A percentile compares a stretch with the other conserved stretches of the same genome.
Conservation (phyloP, 2,329 filamentous ascomycete genomes). For the Clonostachys solani region DNA sequence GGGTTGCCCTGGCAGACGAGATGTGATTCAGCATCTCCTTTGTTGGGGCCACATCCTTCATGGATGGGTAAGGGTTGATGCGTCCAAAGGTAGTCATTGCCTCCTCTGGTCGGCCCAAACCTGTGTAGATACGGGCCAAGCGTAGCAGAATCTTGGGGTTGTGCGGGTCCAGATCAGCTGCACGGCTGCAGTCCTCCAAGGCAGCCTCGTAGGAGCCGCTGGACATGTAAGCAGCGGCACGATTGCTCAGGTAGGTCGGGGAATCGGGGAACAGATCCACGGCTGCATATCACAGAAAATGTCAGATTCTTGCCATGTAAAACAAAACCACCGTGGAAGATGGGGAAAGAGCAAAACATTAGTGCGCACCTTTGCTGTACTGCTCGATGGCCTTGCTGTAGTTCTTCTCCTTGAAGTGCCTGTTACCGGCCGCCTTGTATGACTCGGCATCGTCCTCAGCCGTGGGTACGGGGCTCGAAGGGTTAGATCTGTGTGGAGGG, state of each 20-base stretch:
- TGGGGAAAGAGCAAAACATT: not conserved
- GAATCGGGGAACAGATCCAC: slow-evolving; percentile 84
- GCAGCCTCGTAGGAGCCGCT: slow-evolving; percentile 75
- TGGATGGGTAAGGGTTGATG: slow-evolving; percentile 75
- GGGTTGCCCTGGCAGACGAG: slow-evolving; percentile 70
- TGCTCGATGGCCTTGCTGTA: slow-evolving; percentile 85
- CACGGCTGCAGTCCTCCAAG: slow-evolving; percentile 79
- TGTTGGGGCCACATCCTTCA: slow-evolving; percentile 81
- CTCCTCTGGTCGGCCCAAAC: slow-evolving; percentile 79
- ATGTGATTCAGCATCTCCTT: slow-evolving; percentile 82
- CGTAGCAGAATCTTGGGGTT: slow-evolving; percentile 88
- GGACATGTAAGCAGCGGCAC: slow-evolving; percentile 90
- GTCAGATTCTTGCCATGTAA: not conserved
- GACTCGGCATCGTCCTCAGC: slow-evolving; percentile 75
- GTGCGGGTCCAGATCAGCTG: slow-evolving; percentile 77
- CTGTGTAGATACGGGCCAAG: slow-evolving; percentile 85
- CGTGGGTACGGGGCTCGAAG: slow-evolving; percentile 51
- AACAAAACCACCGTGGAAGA: not conserved
- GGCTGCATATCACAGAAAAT: slow-evolving; percentile 50
- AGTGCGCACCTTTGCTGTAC: slow-evolving; percentile 80
- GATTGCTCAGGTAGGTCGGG: slow-evolving; percentile 88
- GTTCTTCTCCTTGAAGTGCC: slow-evolving; percentile 93
- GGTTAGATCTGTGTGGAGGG: slow-evolving; percentile 66
- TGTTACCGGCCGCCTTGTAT: slow-evolving; percentile 91
- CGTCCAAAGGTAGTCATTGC: slow-evolving; percentile 77